phyloP scores from a whole-genome alignment of 2,329 filamentous ascomycete species.

The Aspergillus nomiae region DNA sequence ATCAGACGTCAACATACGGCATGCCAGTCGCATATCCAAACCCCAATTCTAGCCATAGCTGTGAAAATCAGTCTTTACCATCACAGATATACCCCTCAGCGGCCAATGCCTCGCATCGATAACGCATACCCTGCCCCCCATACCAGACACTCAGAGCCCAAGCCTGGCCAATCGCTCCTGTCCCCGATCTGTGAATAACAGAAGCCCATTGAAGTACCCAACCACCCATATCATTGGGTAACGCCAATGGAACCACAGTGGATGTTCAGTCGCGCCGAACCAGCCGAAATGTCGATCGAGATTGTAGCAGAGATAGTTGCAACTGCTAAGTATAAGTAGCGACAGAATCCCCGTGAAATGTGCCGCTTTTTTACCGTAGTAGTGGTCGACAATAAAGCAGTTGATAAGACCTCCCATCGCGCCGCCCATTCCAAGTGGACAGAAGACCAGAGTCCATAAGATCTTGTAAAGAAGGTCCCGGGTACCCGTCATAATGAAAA shows the following conservation, averaged over 20 bases:
- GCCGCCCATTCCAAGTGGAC: constrained; percentile 18
- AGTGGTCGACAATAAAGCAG: constrained; percentile 18
- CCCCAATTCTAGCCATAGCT: not conserved
- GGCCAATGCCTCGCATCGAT: not conserved
- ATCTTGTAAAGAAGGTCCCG: constrained; percentile 17
- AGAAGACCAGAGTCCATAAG: constrained; percentile 18
- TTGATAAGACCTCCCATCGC: constrained; percentile 16
- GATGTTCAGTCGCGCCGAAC: constrained; percentile 11
- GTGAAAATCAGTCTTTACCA: not conserved
- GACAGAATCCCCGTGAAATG: constrained; percentile 15
- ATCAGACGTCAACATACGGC: not conserved
- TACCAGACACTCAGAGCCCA: not conserved
- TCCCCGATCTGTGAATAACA: constrained; percentile 15
- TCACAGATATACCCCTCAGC: not conserved
- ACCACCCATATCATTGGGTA: constrained; percentile 11
- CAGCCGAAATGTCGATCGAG: constrained; percentile 15
- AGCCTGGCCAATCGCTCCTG: constrained; percentile 5
- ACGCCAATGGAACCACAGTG: constrained; percentile 16
- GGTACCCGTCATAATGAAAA: constrained; percentile 15
- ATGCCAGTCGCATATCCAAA: not conserved
- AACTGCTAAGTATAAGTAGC: constrained; percentile 14
- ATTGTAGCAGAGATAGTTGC: constrained; percentile 19
- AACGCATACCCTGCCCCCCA: not conserved
- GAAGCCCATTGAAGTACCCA: constrained; percentile 6
- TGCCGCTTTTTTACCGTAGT: constrained; percentile 18